A percentile compares a stretch with the other conserved stretches of the same genome.
phyloP scores from a whole-genome alignment of 1,139 yeast species.

The Chernovozyma sophiae-reginae region DNA sequence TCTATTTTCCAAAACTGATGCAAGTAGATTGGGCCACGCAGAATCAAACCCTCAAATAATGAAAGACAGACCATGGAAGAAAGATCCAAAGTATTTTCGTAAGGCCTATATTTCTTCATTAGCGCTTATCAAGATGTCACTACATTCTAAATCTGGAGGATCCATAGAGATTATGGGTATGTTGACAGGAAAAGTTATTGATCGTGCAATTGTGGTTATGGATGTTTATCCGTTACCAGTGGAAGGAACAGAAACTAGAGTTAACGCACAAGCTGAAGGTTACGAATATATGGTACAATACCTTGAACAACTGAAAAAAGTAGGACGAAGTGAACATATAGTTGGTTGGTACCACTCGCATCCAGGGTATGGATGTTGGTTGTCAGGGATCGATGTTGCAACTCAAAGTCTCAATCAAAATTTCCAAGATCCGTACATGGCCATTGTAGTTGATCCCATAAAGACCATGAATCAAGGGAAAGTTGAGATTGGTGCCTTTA shows the following conservation, averaged over 20 bases:
- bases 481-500: conserved; percentile 87
- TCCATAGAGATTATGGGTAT: conserved; percentile 95
- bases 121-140: conserved; percentile 75
- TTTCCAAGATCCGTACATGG: conserved; percentile 88
- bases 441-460: conserved; percentile 83
- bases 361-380: conserved; percentile 96
- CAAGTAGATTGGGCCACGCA: conserved; percentile 1
- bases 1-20: background rate
- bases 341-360: conserved; percentile 97
- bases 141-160: conserved; percentile 84
- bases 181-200: conserved; percentile 72
- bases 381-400: conserved; percentile 84
- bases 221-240: conserved; percentile 89
- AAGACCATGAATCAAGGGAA: conserved; percentile 60
- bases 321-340: conserved; percentile 55
- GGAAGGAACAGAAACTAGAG: conserved; percentile 94
- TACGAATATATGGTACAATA: conserved; percentile 93
- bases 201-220: conserved; percentile 61
- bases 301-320: conserved; percentile 54
- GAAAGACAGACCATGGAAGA: conserved; percentile 36
- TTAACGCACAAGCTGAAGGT: conserved; percentile 90
- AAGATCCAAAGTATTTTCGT: conserved; percentile 57
- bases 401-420: conserved; percentile 83
- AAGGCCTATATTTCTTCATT: conserved; percentile 66
- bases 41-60: conserved; percentile 6